Evolutionary conservation across 768 basidiomycete genomes (phyloP), one percentile per base, ranked within the genome.

Genomic region (Phanerochaete sordida): DNA sequence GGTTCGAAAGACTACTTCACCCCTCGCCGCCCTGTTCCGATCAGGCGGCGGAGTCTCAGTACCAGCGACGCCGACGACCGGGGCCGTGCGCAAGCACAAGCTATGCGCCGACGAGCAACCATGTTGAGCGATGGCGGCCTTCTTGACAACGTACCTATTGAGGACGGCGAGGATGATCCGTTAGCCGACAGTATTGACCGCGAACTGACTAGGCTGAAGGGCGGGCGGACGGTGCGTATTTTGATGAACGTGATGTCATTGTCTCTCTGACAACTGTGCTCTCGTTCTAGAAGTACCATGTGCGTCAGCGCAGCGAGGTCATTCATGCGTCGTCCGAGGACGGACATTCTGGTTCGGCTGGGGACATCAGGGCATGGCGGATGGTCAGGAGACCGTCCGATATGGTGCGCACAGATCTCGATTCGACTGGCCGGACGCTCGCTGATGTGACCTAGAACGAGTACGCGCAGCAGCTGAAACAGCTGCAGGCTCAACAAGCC

Each of bases 321-420:
- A 92, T 96, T 37, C 91, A 91, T 65, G 93, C 94, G 9, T 70
- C 73, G 9, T 85, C 88, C 9, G 90, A 88, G 28, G 79, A 93
- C 47, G 81, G 86, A 5, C 91, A 93, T 70, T 77, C 84, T 69
- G 77, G 79, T 50, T 80, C 83, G 26, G 88, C 90, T 43, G 93
- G 94, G 16, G 95, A 96, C 26, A 92, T 93, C 1, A 83, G 76
- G 68, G 93, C 95, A 4, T 98, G 95, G 96, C 83, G 87, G 69
- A 81, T 87, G 15, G 87, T 98, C 30, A 81, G 93, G 64, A 77
- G 94, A 24, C 94, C 95, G 11, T 96, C 94, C 1, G 95, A 98
- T 69, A 96, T 98, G 90, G 95, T 95, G n/a, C n/a, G n/a, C n/a
- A n/a, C n/a, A 65, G 57, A 82, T 74, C 9, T 19, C 56, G 39